A percentile compares a stretch with the other conserved stretches of the same genome.
Evolutionary conservation across 2,329 filamentous ascomycete species (phyloP).

Genomic region (Scleromitrula shiraiana): DNA sequence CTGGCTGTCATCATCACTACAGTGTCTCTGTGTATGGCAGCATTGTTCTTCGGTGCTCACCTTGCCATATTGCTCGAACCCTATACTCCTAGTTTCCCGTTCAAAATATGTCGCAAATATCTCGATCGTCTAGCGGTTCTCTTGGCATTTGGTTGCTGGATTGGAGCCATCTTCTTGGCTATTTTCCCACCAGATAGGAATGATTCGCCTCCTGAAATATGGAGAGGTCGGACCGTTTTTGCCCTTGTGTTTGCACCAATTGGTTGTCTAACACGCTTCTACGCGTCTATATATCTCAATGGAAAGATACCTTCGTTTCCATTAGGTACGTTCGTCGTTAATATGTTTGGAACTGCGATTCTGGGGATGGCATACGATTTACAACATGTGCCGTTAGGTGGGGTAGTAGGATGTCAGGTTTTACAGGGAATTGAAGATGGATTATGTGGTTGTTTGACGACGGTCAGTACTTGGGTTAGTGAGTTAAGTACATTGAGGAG

Average conservation of each 20-base stretch:
- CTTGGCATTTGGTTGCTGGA: conserved; percentile 67
- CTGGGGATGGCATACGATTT: conserved; percentile 73
- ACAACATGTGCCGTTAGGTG: conserved; percentile 53
- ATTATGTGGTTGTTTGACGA: conserved; percentile 59
- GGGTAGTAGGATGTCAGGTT: conserved; percentile 57
- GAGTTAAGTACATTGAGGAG: conserved; percentile 48
- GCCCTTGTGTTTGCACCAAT: conserved; percentile 74
- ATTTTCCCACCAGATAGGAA: conserved; percentile 59
- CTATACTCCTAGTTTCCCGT: conserved; percentile 52
- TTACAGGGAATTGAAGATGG: conserved; percentile 59
- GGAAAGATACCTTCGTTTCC: conserved; percentile 60
- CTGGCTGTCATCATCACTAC: conserved; percentile 68
- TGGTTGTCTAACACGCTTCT: conserved; percentile 70
- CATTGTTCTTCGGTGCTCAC: conserved; percentile 66
- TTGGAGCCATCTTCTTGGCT: conserved; percentile 64
- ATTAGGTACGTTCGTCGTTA: conserved; percentile 77
- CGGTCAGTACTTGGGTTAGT: conserved; percentile 58
- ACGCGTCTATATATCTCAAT: conserved; percentile 65
- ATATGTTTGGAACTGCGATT: conserved; percentile 67
- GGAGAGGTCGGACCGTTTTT: conserved; percentile 71
- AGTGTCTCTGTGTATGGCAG: conserved; percentile 60
- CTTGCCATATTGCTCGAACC: conserved; percentile 56
- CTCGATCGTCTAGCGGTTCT: conserved; percentile 57
- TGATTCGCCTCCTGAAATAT: conserved; percentile 41
- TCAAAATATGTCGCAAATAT: conserved; percentile 45